phyloP scores from a whole-genome alignment of 2,329 filamentous ascomycete genomes.

The Cercospora zeae-maydis region DNA sequence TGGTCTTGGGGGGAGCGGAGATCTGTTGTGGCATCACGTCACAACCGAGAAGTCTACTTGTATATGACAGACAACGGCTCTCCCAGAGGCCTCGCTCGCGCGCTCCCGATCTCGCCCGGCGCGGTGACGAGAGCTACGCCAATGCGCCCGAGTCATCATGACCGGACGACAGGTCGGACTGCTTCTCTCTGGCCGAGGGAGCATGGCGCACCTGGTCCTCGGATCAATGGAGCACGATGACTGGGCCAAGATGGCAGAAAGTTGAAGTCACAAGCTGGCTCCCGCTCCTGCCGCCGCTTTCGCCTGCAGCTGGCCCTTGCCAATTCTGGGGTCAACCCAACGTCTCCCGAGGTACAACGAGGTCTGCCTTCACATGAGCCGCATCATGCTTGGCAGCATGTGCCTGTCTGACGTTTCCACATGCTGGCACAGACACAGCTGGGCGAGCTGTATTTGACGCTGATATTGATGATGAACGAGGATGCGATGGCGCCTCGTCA shows the following conservation, averaged over 20 bases:
- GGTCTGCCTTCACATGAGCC: constrained; percentile 12
- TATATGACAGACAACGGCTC: constrained; percentile 12
- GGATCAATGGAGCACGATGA: constrained; percentile 25
- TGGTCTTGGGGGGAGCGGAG: constrained; percentile 21
- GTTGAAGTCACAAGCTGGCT: constrained; percentile 20
- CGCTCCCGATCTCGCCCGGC: constrained; percentile 23
- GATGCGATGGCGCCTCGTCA: not conserved
- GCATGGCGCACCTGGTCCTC: constrained; percentile 20
- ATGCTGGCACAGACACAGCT: not conserved
- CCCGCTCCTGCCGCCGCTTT: constrained; percentile 15
- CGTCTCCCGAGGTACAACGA: constrained; percentile 17
- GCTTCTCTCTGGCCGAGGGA: constrained; percentile 10
- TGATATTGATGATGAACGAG: not conserved
- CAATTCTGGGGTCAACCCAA: constrained; percentile 11
- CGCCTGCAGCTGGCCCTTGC: constrained; percentile 1
- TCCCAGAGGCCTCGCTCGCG: constrained; percentile 8
- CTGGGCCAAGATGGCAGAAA: constrained; percentile 13
- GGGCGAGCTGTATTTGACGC: not conserved
- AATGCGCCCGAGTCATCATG: constrained; percentile 10
- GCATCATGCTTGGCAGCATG: not conserved
- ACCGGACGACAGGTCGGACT: constrained; percentile 1
- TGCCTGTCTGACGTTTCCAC: not conserved
- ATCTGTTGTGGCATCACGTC: constrained; percentile 20
- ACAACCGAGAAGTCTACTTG: constrained; percentile 14
- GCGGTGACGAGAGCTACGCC: constrained; percentile 12